These are phyloP conservation scores for Paspalum notatum DNA, from an alignment of 176 grass and related monocot species.

Conservation along the genomic window DNA sequence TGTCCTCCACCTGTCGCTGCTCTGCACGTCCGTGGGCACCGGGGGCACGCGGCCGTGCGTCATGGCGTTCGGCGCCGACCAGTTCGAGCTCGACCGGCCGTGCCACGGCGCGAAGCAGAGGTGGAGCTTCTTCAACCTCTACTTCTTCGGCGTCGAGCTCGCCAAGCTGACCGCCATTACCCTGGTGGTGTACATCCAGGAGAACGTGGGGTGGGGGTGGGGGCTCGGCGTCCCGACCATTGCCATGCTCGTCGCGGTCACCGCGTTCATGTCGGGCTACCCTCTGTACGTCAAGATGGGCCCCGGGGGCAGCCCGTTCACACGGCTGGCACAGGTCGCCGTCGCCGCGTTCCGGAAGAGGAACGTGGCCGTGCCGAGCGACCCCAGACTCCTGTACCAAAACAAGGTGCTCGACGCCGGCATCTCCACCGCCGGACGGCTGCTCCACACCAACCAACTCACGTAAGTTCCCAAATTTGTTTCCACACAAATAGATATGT, in stretches of 20 bases:
- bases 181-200: slow-evolving; percentile 61
- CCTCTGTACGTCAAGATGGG: slow-evolving; percentile 53
- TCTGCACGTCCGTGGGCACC: slow-evolving; percentile 59
- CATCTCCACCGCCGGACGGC: slow-evolving; percentile 50
- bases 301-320: slow-evolving; percentile 62
- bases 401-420: slow-evolving; percentile 57
- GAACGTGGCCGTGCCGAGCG: slow-evolving; percentile 28
- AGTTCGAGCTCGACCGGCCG: slow-evolving; percentile 41
- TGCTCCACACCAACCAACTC: slow-evolving; percentile 63
- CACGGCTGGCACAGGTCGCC: slow-evolving; percentile 53
- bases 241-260: slow-evolving; percentile 57
- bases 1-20: slow-evolving; percentile 54
- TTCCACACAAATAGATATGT: not conserved
- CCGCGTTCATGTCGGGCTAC: slow-evolving; percentile 56
- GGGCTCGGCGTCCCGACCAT: slow-evolving; percentile 56
- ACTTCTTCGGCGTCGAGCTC: slow-evolving; percentile 63
- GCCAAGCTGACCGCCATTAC: slow-evolving; percentile 57
- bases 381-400: slow-evolving; percentile 50
- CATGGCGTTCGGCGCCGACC: slow-evolving; percentile 72
- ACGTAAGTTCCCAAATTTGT: slow-evolving; percentile 29
- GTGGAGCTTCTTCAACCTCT: slow-evolving; percentile 78
- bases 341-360: slow-evolving; percentile 57
- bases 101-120: not conserved
- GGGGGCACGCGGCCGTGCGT: slow-evolving; percentile 70
- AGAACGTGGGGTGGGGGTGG: slow-evolving; percentile 73